A percentile compares a stretch with the other conserved stretches of the same genome.
These are phyloP conservation scores for Coemansia sp. DNA, from an alignment of 192 early-diverging fungal genomes.

Conservation along the genomic window DNA sequence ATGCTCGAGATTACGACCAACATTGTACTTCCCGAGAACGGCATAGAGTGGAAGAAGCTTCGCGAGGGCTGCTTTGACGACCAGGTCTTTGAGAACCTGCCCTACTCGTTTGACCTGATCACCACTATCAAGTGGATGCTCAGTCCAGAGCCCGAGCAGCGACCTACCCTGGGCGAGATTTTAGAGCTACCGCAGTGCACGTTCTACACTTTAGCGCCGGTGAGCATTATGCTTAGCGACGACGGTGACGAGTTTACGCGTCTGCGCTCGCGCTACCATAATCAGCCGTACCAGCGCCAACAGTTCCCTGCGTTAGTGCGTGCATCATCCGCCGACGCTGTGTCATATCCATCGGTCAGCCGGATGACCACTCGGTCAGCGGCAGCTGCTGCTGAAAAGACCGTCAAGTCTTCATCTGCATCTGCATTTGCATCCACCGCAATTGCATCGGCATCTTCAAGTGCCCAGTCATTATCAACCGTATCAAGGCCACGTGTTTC, in stretches of 20 bases:
- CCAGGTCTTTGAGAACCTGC: conserved; percentile 48
- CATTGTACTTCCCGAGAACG: conserved; percentile 87
- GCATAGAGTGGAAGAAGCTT: conserved; percentile 81
- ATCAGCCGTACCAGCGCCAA: conserved; percentile 3
- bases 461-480: background rate
- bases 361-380: background rate
- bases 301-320: conserved; percentile 18
- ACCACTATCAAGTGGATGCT: conserved; percentile 69
- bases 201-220: conserved; percentile 17
- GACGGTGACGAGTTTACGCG: conserved; percentile 15
- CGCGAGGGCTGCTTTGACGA: conserved; percentile 72
- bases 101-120: conserved; percentile 53
- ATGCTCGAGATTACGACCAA: conserved; percentile 83
- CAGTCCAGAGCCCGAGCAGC: conserved; percentile 52
- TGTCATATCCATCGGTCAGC: background rate
- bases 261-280: background rate
- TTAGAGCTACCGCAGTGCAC: conserved; percentile 39
- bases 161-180: conserved; percentile 58
- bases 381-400: background rate
- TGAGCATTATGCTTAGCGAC: background rate
- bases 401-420: background rate
- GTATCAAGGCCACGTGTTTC: conserved; percentile 2
- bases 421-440: conserved; percentile 4
- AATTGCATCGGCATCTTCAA: background rate
- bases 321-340: conserved; percentile 22